Evolutionary conservation across 83 land plant genomes (phyloP).

Genomic region (Thuja plicata): DNA sequence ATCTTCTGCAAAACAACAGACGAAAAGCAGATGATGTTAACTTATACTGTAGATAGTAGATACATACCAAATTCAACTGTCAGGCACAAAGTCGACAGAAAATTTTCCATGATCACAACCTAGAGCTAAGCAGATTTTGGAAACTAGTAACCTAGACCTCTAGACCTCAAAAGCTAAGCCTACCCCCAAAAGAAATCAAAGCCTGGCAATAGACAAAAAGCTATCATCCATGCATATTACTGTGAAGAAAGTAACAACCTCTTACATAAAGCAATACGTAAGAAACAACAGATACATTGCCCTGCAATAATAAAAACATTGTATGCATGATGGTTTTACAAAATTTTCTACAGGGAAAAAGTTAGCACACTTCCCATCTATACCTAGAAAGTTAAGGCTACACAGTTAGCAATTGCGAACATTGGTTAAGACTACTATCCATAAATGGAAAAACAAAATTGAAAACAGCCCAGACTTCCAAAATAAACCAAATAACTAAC

Average conservation of each 20-base stretch:
- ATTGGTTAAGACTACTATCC: neutral
- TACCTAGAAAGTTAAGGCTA: neutral
- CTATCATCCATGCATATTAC: neutral
- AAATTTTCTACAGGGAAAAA: no score
- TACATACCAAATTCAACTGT: neutral
- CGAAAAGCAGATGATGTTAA: neutral
- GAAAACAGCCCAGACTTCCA: neutral
- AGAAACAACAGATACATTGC: neutral
- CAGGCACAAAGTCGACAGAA: neutral
- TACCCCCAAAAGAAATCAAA: neutral
- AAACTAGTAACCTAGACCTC: neutral
- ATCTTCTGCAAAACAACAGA: constrained; percentile 53
- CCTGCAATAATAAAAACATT: neutral
- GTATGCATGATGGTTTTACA: neutral
- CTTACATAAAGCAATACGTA: neutral
- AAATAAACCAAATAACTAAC: constrained; percentile 27
- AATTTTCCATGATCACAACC: neutral
- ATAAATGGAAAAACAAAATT: neutral
- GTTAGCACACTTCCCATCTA: neutral
- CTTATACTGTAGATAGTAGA: neutral
- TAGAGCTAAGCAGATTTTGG: neutral
- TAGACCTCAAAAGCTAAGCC: neutral
- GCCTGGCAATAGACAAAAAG: neutral
- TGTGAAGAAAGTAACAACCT: neutral
- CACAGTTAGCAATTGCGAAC: neutral